Evolutionary conservation across 257 asterid genomes (phyloP).

Genomic region (Coffea canephora): DNA sequence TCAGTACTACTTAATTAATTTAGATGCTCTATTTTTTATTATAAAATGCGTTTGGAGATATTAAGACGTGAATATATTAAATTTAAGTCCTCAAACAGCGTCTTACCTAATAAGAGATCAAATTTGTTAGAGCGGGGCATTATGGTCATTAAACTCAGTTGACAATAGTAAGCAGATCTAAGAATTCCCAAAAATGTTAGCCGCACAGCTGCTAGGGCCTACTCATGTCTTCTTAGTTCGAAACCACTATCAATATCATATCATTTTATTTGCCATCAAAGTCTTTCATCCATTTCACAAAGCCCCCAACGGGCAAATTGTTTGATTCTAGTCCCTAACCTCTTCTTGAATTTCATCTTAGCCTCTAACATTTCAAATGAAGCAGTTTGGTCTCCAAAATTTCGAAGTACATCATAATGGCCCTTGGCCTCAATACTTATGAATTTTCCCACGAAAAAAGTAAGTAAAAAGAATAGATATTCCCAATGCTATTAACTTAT

Average conservation of each 20-base stretch:
- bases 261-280: constrained; percentile 1
- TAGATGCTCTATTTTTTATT: too few relatives aligned
- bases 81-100: too few relatives aligned
- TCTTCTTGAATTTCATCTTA: background rate
- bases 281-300: background rate
- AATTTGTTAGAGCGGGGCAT: background rate
- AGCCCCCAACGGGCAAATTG: background rate
- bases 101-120: background rate
- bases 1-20: too few relatives aligned
- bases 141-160: background rate
- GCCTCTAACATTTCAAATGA: background rate
- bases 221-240: background rate
- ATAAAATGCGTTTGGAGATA: too few relatives aligned
- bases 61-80: too few relatives aligned
- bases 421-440: too few relatives aligned
- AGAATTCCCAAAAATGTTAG: background rate
- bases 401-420: too few relatives aligned
- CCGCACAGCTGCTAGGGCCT: background rate
- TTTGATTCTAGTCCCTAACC: background rate
- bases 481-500: too few relatives aligned
- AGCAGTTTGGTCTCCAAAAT: background rate
- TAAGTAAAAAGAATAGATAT: too few relatives aligned
- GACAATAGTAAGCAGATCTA: background rate
- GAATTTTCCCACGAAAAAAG: too few relatives aligned
- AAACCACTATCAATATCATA: background rate